Evolutionary conservation across 441 rosid genomes (phyloP).

Genomic region (Eruca vesicaria): DNA sequence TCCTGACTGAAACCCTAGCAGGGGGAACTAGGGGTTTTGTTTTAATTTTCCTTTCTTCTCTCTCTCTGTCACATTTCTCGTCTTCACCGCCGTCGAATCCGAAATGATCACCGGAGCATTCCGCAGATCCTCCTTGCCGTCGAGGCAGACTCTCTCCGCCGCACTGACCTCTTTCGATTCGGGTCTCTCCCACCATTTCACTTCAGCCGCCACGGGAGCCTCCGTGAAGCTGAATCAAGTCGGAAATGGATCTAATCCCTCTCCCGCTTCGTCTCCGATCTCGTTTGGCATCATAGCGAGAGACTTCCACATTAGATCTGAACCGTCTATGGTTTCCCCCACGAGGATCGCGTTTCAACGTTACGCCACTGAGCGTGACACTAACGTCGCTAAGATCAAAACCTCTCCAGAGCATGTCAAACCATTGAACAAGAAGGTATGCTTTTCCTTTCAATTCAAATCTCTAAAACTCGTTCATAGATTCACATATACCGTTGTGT

Average conservation of each 20-base stretch:
- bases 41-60: neutral
- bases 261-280: constrained; percentile 1
- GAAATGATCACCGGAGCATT: constrained; percentile 39
- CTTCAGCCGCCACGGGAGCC: constrained; percentile 10
- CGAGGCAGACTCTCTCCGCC: constrained; percentile 31
- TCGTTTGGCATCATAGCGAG: constrained; percentile 26
- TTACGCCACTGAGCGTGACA: constrained; percentile 43
- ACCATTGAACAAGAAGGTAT: constrained; percentile 60
- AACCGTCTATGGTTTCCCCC: constrained; percentile 44
- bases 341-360: constrained; percentile 36
- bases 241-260: constrained; percentile 7
- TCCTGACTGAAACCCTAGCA: constrained; percentile 17
- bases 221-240: neutral
- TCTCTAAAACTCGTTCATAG: neutral
- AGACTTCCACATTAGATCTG: constrained; percentile 45
- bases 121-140: constrained; percentile 33
- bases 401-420: constrained; percentile 55
- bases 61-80: neutral
- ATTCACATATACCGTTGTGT: neutral
- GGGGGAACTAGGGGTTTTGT: no score
- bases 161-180: constrained; percentile 33
- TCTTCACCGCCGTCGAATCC: neutral
- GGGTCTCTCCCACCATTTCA: constrained; percentile 25
- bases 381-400: constrained; percentile 42
- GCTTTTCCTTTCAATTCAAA: neutral